Conservation (phyloP, 163 green algal species). For the Scenedesmus sp. region DNA sequence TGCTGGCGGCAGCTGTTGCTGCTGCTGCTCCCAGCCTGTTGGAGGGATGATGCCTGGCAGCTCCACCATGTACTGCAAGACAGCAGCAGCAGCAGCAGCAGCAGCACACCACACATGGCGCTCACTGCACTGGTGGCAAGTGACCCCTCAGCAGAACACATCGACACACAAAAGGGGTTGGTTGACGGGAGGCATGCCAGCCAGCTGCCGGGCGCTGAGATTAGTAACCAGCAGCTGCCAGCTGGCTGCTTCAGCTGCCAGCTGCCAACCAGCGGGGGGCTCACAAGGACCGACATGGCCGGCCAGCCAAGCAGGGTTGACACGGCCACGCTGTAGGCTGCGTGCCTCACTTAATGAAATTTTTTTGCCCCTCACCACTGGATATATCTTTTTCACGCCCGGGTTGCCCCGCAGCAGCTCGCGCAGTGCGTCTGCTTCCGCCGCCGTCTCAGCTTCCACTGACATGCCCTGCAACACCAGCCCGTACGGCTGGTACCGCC, state of each 20-base stretch:
- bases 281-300: no score
- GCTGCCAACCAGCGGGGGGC: no score
- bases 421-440: constrained; percentile 6
- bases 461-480: constrained; percentile 37
- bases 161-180: no score
- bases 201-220: no score
- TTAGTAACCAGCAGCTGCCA: no score
- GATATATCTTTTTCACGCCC: constrained; percentile 32
- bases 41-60: not conserved
- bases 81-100: not conserved
- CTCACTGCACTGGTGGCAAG: no score
- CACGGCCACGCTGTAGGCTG: no score
- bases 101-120: not conserved
- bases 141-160: no score
- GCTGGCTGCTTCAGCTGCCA: no score
- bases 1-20: not conserved
- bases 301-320: no score
- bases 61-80: constrained; percentile 20
- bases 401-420: not conserved
- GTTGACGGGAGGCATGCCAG: no score
- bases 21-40: not conserved
- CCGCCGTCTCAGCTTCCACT: constrained; percentile 21
- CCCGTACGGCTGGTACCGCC: constrained; percentile 12
- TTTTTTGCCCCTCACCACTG: not conserved
- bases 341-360: no score